A percentile compares a stretch with the other conserved stretches of the same genome.
Conservation (phyloP, 805 yeast genomes). For the Yarrowia yakushimensis region DNA sequence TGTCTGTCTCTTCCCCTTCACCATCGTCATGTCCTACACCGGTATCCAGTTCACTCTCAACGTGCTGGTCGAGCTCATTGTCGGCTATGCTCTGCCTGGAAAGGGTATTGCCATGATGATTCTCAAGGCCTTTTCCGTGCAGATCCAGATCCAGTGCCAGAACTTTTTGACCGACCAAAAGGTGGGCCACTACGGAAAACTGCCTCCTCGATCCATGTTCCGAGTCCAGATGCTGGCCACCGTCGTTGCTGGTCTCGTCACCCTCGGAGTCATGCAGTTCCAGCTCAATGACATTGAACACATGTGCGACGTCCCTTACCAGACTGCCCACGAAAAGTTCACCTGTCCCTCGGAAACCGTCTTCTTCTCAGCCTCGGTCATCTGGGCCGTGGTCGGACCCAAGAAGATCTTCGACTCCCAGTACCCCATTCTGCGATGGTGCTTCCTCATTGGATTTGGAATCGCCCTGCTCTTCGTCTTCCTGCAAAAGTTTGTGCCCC, state of each 20-base stretch:
- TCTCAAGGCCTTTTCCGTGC: conserved; percentile 45
- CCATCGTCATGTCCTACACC: conserved; percentile 58
- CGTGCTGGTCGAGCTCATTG: conserved; percentile 59
- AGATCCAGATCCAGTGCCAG: conserved; percentile 59
- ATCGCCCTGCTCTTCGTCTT: conserved; percentile 26
- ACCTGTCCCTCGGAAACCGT: conserved; percentile 42
- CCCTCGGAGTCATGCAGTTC: conserved; percentile 37
- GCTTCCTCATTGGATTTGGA: conserved; percentile 33
- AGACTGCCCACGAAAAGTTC: conserved; percentile 28
- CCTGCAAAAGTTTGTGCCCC: conserved; percentile 27
- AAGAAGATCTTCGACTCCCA: conserved; percentile 42
- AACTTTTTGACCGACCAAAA: conserved; percentile 55
- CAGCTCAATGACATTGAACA: conserved; percentile 36
- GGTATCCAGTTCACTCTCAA: conserved; percentile 55
- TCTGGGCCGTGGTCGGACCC: conserved; percentile 49
- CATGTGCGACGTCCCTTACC: conserved; percentile 30
- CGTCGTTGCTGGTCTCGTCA: conserved; percentile 38
- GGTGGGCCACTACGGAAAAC: conserved; percentile 54
- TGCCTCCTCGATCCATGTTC: conserved; percentile 58
- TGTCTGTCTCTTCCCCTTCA: conserved; percentile 60
- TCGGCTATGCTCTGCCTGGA: conserved; percentile 65
- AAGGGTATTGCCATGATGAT: conserved; percentile 53
- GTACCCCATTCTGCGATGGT: conserved; percentile 31
- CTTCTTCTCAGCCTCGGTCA: conserved; percentile 48
- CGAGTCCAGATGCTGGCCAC: conserved; percentile 47